phyloP scores from a whole-genome alignment of 805 yeast genomes.

The Kuraishia cidri region DNA sequence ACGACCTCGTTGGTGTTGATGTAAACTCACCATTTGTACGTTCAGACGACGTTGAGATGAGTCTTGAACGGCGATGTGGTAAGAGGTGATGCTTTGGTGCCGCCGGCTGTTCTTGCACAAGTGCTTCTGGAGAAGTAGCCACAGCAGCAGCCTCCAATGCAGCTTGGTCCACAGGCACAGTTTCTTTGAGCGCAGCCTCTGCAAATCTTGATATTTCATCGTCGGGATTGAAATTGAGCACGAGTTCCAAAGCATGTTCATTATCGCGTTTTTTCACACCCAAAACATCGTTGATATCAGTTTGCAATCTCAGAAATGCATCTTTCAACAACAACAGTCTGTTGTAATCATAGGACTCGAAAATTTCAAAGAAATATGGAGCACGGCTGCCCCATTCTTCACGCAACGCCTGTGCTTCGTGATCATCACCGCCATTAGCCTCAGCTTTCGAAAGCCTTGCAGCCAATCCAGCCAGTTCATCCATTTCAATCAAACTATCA shows the following conservation, averaged over 20 bases:
- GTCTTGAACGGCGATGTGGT: too few species aligned
- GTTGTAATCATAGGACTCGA: conserved; percentile 62
- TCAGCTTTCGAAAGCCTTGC: conserved; percentile 10
- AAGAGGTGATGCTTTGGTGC: too few species aligned
- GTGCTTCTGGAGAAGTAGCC: too few species aligned
- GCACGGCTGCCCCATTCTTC: conserved; percentile 72
- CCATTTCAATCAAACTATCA: conserved; percentile 28
- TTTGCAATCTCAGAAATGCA: conserved; percentile 55
- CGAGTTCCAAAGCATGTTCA: conserved; percentile 59
- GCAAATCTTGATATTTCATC: conserved; percentile 55
- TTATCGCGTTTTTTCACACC: conserved; percentile 33
- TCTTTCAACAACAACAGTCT: conserved; percentile 58
- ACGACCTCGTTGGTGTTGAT: conserved; percentile 3
- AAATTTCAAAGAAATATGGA: conserved; percentile 65
- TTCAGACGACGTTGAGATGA: neutral
- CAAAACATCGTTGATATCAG: conserved; percentile 47
- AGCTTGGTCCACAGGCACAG: too few species aligned
- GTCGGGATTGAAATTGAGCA: conserved; percentile 54
- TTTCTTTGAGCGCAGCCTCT: conserved; percentile 12
- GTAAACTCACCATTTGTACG: neutral
- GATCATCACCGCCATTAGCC: conserved; percentile 4
- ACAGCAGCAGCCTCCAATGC: too few species aligned
- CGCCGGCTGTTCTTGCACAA: too few species aligned
- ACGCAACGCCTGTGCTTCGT: conserved; percentile 25
- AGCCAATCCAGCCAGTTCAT: conserved; percentile 21